Evolutionary conservation across 225 moss, liverwort and hornwort genomes (phyloP).

Genomic region (Antitrichia curtipendula): DNA sequence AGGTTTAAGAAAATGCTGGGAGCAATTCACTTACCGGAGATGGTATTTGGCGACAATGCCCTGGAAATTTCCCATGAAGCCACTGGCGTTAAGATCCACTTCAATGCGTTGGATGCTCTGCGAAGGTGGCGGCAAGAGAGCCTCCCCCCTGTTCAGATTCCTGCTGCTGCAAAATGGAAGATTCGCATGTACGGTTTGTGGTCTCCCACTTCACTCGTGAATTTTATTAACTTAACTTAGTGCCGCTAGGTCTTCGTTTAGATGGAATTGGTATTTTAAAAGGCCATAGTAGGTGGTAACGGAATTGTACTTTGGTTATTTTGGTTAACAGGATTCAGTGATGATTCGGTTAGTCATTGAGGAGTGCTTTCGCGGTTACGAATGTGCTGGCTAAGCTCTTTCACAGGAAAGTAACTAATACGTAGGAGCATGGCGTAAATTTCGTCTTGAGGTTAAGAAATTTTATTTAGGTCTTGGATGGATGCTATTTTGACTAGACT

Average conservation of each 20-base stretch:
- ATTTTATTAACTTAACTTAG: neutral
- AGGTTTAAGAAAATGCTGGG: slow-evolving; percentile 74
- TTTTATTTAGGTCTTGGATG: neutral
- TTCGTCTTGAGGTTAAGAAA: neutral
- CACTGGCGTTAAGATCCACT: slow-evolving; percentile 56
- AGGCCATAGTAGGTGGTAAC: neutral
- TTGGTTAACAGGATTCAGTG: neutral
- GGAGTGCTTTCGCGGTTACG: neutral
- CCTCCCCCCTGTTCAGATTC: slow-evolving; percentile 69
- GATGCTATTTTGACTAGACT: neutral
- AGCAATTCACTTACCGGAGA: slow-evolving; percentile 32
- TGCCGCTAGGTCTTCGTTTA: neutral
- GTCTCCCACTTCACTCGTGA: neutral
- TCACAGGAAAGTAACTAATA: neutral
- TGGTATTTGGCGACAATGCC: slow-evolving; percentile 81
- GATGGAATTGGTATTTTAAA: neutral
- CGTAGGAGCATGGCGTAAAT: neutral
- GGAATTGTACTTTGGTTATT: neutral
- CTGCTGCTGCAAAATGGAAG: slow-evolving; percentile 90
- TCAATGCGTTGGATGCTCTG: slow-evolving; percentile 75
- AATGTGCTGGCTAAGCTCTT: neutral
- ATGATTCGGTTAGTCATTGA: neutral
- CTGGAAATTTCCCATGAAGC: slow-evolving; percentile 67
- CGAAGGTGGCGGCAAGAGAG: slow-evolving; percentile 71
- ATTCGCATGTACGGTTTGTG: slow-evolving; percentile 39